phyloP scores from a whole-genome alignment of 176 grass and related monocot species.

The Leersia perrieri region DNA sequence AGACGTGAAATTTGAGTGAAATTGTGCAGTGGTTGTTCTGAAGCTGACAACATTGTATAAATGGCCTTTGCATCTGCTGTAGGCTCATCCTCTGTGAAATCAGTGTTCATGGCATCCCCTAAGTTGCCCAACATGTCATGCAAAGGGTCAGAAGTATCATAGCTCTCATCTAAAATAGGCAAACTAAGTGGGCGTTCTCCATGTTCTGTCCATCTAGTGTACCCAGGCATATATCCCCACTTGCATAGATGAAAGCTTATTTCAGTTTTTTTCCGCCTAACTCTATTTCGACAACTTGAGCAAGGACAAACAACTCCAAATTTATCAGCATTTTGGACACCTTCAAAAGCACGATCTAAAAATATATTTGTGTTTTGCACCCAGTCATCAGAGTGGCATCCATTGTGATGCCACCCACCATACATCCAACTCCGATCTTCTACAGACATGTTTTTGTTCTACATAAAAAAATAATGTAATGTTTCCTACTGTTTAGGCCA shows the following conservation, averaged over 20 bases:
- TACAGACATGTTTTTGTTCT: no score
- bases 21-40: neutral
- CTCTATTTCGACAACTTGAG: no score
- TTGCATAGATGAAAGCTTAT: neutral
- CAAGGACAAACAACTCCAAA: neutral
- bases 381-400: neutral
- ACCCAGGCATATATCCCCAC: neutral
- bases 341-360: neutral
- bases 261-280: neutral
- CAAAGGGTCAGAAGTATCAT: neutral
- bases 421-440: neutral
- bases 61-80: neutral
- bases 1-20: neutral
- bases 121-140: neutral
- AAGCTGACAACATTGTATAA: neutral
- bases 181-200: neutral
- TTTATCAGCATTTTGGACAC: neutral
- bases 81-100: neutral
- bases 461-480: no score
- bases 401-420: neutral
- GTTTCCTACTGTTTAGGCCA: neutral
- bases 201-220: neutral
- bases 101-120: neutral
- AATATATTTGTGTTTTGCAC: neutral
- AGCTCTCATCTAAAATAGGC: no score